Evolutionary conservation across 2,329 filamentous ascomycete genomes (phyloP).

Genomic region (Myriosclerotinia duriaeana): DNA sequence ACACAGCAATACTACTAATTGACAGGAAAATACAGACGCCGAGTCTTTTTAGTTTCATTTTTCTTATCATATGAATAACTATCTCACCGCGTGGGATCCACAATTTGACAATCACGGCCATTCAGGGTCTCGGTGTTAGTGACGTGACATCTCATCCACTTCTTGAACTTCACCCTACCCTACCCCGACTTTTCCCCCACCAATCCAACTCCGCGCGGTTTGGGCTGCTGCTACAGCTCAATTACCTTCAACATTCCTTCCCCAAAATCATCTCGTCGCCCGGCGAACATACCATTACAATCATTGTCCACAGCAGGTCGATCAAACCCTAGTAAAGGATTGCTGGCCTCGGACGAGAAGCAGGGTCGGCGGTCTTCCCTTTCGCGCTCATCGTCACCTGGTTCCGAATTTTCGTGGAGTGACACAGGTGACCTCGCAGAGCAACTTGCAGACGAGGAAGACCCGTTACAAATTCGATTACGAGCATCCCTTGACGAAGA

Average conservation of each 20-base stretch:
- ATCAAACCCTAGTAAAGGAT: constrained; percentile 45
- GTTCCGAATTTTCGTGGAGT: constrained; percentile 80
- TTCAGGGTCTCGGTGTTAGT: constrained; percentile 21
- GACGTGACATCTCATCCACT: constrained; percentile 25
- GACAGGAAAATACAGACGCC: constrained; percentile 16
- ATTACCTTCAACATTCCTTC: constrained; percentile 82
- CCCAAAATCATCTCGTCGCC: constrained; percentile 62
- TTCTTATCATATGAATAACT: constrained; percentile 23
- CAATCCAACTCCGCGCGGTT: constrained; percentile 26
- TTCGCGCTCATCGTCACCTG: constrained; percentile 56
- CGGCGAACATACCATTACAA: constrained; percentile 85
- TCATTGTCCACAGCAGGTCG: constrained; percentile 54
- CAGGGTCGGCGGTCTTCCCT: constrained; percentile 46
- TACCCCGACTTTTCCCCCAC: constrained; percentile 24
- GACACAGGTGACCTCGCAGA: constrained; percentile 94
- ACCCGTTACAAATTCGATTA: constrained; percentile 73
- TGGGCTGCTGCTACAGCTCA: constrained; percentile 78
- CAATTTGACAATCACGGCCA: constrained; percentile 14
- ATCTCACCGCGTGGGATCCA: constrained; percentile 22
- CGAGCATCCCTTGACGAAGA: constrained; percentile 64
- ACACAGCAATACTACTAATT: constrained; percentile 12
- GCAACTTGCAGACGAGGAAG: constrained; percentile 79
- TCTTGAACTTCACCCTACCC: constrained; percentile 9
- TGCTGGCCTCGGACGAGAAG: constrained; percentile 47
- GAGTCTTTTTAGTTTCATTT: constrained; percentile 16